phyloP scores from a whole-genome alignment of 2,329 filamentous ascomycete species.

The Fonsecaea pugnacius region DNA sequence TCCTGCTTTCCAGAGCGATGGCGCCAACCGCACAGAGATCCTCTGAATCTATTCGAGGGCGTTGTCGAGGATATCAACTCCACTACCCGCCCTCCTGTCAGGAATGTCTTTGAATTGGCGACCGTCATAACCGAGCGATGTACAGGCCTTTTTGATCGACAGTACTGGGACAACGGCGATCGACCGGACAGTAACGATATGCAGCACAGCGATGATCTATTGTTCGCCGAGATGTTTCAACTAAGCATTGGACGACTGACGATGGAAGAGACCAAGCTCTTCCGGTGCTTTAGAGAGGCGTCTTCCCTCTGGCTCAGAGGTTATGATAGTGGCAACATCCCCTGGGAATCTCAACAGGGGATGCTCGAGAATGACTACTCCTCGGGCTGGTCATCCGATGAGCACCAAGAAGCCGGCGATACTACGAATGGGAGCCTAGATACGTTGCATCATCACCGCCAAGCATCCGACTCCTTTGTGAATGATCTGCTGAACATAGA shows the following conservation, averaged over 20 bases:
- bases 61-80: slow-evolving; percentile 69
- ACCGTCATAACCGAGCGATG: slow-evolving; percentile 65
- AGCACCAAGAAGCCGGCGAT: slow-evolving; percentile 39
- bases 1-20: slow-evolving; percentile 64
- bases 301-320: slow-evolving; percentile 59
- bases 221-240: slow-evolving; percentile 71
- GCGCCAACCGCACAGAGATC: slow-evolving; percentile 50
- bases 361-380: slow-evolving; percentile 56
- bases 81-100: slow-evolving; percentile 63
- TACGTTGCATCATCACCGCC: slow-evolving; percentile 25
- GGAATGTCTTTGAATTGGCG: slow-evolving; percentile 66
- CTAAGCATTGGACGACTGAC: slow-evolving; percentile 62
- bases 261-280: slow-evolving; percentile 62
- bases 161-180: slow-evolving; percentile 54
- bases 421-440: background rate
- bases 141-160: slow-evolving; percentile 64
- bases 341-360: slow-evolving; percentile 60
- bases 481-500: slow-evolving; percentile 62
- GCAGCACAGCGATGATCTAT: slow-evolving; percentile 56
- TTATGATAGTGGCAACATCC: slow-evolving; percentile 38
- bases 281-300: slow-evolving; percentile 63
- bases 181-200: background rate
- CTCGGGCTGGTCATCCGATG: slow-evolving; percentile 9
- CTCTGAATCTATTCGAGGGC: slow-evolving; percentile 65
- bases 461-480: slow-evolving; percentile 52